A percentile compares a stretch with the other conserved stretches of the same genome.
Conservation (phyloP, 345 rosid species). For the Excoecaria agallocha region DNA sequence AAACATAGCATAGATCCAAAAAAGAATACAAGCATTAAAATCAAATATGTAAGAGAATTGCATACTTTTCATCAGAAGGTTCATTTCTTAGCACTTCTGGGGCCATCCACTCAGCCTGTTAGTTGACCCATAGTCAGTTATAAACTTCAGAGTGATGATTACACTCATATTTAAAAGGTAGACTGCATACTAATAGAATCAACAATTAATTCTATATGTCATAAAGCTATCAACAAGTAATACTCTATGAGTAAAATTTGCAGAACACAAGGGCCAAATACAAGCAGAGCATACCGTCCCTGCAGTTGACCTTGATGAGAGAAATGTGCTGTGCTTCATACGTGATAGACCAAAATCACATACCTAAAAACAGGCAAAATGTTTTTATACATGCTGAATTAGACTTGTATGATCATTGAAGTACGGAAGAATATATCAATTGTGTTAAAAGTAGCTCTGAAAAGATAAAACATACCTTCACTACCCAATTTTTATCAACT, state of each 20-base stretch:
- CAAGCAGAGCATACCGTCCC: slow-evolving; percentile 66
- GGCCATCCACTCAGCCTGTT: slow-evolving; percentile 99
- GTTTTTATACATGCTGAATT: slow-evolving; percentile 12
- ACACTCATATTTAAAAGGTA: neutral
- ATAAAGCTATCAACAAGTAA: neutral
- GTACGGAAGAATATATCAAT: slow-evolving; percentile 9
- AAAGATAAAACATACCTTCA: slow-evolving; percentile 52
- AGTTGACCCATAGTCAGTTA: slow-evolving; percentile 14
- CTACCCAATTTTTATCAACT: slow-evolving; percentile 95
- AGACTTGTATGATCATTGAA: neutral
- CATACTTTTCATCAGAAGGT: slow-evolving; percentile 93
- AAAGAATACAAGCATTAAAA: neutral
- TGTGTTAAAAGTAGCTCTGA: neutral
- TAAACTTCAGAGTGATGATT: neutral
- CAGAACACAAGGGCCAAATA: neutral
- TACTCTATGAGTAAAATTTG: neutral
- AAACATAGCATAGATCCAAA: neutral
- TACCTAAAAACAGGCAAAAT: slow-evolving; percentile 46
- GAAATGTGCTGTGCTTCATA: slow-evolving; percentile 90
- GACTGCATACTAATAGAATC: neutral
- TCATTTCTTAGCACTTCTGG: slow-evolving; percentile 96
- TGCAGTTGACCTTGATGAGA: slow-evolving; percentile 89
- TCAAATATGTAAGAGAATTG: slow-evolving; percentile 2
- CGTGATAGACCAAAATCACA: slow-evolving; percentile 93
- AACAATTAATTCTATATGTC: neutral